A percentile compares a stretch with the other conserved stretches of the same genome.
These are phyloP conservation scores for Botrytis byssoidea DNA, from an alignment of 2,329 filamentous ascomycete genomes.

Conservation along the genomic window DNA sequence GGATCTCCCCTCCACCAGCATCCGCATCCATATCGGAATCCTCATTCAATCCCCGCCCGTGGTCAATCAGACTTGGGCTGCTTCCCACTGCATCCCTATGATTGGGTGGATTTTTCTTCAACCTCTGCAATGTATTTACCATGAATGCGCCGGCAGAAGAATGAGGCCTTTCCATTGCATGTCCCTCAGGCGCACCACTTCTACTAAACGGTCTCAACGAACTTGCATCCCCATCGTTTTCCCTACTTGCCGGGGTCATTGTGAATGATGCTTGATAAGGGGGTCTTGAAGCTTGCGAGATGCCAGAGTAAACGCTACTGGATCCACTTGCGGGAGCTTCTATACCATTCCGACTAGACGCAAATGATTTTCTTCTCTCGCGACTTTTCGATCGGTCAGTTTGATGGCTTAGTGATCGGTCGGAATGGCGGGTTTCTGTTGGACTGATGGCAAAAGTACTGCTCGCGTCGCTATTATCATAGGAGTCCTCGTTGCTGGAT, in stretches of 20 bases:
- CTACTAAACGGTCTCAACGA: constrained; percentile 16
- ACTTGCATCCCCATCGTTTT: constrained; percentile 21
- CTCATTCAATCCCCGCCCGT: not conserved
- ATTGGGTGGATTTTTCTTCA: not conserved
- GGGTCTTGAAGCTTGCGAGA: constrained; percentile 24
- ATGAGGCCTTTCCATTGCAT: constrained; percentile 10
- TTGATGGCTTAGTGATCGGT: constrained; percentile 24
- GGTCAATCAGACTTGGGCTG: not conserved
- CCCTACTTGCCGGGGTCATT: constrained; percentile 34
- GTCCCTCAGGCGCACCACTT: constrained; percentile 21
- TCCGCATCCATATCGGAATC: not conserved
- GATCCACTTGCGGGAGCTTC: constrained; percentile 33
- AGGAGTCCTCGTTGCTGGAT: constrained; percentile 33
- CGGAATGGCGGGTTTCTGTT: constrained; percentile 29
- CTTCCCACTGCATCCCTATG: not conserved
- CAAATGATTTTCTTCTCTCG: constrained; percentile 32
- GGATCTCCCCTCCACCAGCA: not conserved
- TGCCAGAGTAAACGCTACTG: constrained; percentile 33
- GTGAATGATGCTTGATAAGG: constrained; percentile 28
- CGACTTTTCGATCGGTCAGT: constrained; percentile 34
- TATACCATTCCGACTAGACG: constrained; percentile 32
- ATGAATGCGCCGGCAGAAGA: not conserved
- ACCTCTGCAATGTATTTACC: not conserved
- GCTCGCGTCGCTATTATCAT: constrained; percentile 38
- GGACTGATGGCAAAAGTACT: constrained; percentile 33